A percentile compares a stretch with the other conserved stretches of the same genome.
phyloP scores from a whole-genome alignment of 768 basidiomycete species.

The Lentinula edodes region DNA sequence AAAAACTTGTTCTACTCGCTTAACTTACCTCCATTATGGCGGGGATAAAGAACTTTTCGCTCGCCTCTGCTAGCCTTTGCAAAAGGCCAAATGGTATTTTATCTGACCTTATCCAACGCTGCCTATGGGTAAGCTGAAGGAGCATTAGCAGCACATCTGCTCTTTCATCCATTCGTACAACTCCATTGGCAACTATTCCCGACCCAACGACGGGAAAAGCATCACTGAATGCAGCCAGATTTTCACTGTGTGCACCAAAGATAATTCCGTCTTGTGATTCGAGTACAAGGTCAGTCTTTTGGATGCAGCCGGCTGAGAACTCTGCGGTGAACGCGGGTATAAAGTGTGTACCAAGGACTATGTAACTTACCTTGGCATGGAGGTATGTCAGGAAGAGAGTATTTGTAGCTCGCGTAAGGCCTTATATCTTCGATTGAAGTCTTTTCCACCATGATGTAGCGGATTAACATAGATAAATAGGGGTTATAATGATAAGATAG shows the following conservation, averaged over 20 bases:
- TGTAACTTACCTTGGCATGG: neutral
- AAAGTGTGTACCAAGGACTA: neutral
- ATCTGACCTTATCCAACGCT: neutral
- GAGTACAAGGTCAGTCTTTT: neutral
- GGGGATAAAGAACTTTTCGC: neutral
- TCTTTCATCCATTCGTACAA: neutral
- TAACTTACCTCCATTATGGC: neutral
- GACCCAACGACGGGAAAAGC: neutral
- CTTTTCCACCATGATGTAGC: neutral
- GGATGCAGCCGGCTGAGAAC: neutral
- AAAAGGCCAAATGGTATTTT: neutral
- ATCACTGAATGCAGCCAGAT: neutral
- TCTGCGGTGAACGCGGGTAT: neutral
- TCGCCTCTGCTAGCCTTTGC: neutral
- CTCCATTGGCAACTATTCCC: neutral
- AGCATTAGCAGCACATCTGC: slow-evolving; percentile 1
- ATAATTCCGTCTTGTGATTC: neutral
- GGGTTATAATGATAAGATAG: neutral
- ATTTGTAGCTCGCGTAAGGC: neutral
- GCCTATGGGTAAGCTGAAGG: neutral
- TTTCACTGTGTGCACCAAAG: neutral
- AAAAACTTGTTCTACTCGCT: neutral
- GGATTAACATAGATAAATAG: neutral
- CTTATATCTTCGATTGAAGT: neutral
- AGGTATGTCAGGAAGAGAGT: neutral